Evolutionary conservation across 306 rosid species (phyloP).

Genomic region (Astragalus membranaceus): DNA sequence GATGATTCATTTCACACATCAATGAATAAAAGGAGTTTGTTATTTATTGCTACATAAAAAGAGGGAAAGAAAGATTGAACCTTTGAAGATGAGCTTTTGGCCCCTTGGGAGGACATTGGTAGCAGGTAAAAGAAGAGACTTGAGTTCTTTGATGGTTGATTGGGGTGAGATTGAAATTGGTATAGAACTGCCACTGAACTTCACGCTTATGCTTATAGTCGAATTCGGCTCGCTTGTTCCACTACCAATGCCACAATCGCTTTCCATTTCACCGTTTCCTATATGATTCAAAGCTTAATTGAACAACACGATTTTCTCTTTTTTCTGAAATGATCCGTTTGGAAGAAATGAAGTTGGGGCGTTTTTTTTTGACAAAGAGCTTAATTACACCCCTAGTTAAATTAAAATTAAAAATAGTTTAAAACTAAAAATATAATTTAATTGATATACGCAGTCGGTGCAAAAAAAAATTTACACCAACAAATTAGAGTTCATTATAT

Average conservation of each 20-base stretch:
- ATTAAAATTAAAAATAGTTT: too few species aligned
- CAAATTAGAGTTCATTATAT: too few species aligned
- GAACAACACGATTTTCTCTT: background rate
- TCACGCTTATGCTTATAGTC: slow-evolving; percentile 44
- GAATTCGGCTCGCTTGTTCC: slow-evolving; percentile 5
- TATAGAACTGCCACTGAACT: slow-evolving; percentile 54
- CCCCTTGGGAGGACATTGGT: slow-evolving; percentile 92
- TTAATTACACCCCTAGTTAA: too few species aligned
- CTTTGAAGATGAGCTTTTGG: slow-evolving; percentile 90
- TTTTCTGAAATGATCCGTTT: too few species aligned
- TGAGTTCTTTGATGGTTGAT: slow-evolving; percentile 64
- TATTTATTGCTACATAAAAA: background rate
- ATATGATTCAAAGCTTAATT: background rate
- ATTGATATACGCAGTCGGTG: too few species aligned
- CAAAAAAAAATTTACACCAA: too few species aligned
- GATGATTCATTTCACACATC: slow-evolving; percentile 8
- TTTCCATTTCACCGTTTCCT: slow-evolving; percentile 32
- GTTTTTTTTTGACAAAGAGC: too few species aligned
- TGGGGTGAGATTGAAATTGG: slow-evolving; percentile 53
- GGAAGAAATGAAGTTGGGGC: too few species aligned
- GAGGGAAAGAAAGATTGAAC: slow-evolving; percentile 23
- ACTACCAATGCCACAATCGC: background rate
- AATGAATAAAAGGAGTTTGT: background rate
- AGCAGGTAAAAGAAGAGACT: slow-evolving; percentile 65
- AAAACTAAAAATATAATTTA: too few species aligned